These are phyloP conservation scores for Chrysopogon serrulatus DNA, from an alignment of 176 grass and related monocot species.

Conservation along the genomic window DNA sequence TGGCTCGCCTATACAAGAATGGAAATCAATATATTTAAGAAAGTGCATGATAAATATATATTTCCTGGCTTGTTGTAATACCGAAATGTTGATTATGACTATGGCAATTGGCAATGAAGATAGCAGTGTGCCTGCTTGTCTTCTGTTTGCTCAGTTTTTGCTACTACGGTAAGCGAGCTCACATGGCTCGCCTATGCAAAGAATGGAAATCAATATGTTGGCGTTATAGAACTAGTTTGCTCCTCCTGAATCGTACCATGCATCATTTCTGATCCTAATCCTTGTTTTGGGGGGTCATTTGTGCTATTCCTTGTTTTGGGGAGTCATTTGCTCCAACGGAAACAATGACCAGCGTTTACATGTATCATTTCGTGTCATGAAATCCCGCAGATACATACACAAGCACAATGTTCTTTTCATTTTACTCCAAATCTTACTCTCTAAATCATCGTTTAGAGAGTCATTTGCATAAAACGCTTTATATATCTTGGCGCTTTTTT, in stretches of 20 bases:
- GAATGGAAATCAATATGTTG: too few species aligned
- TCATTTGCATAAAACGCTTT: too few species aligned
- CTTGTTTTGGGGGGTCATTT: neutral
- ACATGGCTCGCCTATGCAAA: conserved; percentile 8
- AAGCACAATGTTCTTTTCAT: neutral
- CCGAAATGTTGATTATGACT: neutral
- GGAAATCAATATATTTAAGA: too few species aligned
- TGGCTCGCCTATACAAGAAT: conserved; percentile 15
- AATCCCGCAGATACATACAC: neutral
- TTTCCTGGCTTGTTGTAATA: conserved; percentile 5
- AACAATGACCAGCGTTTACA: neutral
- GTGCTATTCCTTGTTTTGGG: neutral
- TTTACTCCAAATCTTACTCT: too few species aligned
- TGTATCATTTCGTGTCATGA: neutral
- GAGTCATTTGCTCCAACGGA: neutral
- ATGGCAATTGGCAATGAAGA: neutral
- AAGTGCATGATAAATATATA: neutral
- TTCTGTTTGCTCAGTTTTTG: conserved; percentile 28
- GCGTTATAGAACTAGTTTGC: too few species aligned
- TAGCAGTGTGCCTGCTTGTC: neutral
- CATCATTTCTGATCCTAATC: neutral
- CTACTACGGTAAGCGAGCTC: conserved; percentile 29
- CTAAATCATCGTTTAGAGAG: too few species aligned
- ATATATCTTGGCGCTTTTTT: too few species aligned
- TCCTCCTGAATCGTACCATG: neutral